phyloP scores from a whole-genome alignment of 169 alveolate species.

The Amoebophrya sp. region DNA sequence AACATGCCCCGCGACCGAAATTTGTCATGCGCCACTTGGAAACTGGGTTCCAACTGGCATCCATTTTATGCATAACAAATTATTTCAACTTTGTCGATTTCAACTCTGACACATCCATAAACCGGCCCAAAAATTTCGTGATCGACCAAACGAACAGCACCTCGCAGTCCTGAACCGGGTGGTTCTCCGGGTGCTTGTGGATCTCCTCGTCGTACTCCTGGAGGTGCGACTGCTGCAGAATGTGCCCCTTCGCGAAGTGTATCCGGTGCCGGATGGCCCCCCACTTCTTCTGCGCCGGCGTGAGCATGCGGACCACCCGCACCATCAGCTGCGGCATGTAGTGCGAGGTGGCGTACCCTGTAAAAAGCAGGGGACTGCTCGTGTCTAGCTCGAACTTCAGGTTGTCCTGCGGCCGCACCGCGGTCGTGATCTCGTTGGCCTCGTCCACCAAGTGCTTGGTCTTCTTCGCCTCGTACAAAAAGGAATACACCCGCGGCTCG shows the following conservation, averaged over 20 bases:
- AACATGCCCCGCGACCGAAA: too few relatives aligned
- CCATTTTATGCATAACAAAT: too few relatives aligned
- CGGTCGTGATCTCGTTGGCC: not conserved
- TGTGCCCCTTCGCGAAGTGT: not conserved
- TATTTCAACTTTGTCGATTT: too few relatives aligned
- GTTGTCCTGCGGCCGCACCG: conserved; percentile 22
- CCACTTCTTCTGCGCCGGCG: not conserved
- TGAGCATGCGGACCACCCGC: not conserved
- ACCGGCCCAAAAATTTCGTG: not conserved
- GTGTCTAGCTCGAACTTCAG: not conserved
- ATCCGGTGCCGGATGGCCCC: not conserved
- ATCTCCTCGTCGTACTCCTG: not conserved
- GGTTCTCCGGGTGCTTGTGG: not conserved
- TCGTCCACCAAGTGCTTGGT: conserved; percentile 7
- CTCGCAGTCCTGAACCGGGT: not conserved
- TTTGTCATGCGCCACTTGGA: too few relatives aligned
- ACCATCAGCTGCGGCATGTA: not conserved
- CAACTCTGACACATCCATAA: too few relatives aligned
- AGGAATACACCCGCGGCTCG: not conserved
- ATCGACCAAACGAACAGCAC: not conserved
- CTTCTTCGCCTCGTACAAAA: not conserved
- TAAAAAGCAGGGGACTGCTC: not conserved
- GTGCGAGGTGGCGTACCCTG: not conserved
- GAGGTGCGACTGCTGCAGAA: not conserved
- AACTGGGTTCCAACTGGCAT: too few relatives aligned